Percentiles rank a stretch among this genome's conserved stretches.
phyloP scores from a whole-genome alignment of 108 stramenopile species.

The Skeletonema costatum region DNA sequence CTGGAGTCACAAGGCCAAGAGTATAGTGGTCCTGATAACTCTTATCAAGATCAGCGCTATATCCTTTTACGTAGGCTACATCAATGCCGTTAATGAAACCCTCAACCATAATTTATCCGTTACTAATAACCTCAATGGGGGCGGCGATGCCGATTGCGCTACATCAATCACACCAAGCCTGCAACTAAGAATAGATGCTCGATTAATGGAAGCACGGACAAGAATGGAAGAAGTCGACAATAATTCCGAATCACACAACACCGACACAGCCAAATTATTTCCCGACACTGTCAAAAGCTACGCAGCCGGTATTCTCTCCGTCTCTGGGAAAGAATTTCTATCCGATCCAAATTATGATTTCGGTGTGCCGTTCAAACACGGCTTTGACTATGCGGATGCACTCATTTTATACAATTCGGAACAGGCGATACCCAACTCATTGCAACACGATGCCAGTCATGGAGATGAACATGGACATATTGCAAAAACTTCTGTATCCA shows the following conservation, averaged over 20 bases:
- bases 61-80: slow-evolving; percentile 2
- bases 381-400: slow-evolving; percentile 28
- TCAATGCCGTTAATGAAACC: slow-evolving; percentile 1
- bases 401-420: slow-evolving; percentile 40
- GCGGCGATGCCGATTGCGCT: background rate
- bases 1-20: background rate
- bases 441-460: slow-evolving; percentile 1
- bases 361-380: slow-evolving; percentile 36
- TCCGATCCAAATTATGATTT: slow-evolving; percentile 25
- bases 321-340: background rate
- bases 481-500: slow-evolving; percentile 27
- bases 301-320: background rate
- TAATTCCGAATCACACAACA: too few species aligned
- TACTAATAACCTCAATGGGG: background rate
- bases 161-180: background rate
- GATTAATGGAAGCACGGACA: background rate
- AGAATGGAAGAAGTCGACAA: background rate
- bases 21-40: background rate
- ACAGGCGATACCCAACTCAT: slow-evolving; percentile 21
- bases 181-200: background rate
- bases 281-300: background rate
- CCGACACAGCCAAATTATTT: background rate
- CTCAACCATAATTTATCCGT: background rate
- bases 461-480: slow-evolving; percentile 12
- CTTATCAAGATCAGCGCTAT: slow-evolving; percentile 3